phyloP scores from a whole-genome alignment of 2,329 filamentous ascomycete genomes.

The Metarhizium humberi region DNA sequence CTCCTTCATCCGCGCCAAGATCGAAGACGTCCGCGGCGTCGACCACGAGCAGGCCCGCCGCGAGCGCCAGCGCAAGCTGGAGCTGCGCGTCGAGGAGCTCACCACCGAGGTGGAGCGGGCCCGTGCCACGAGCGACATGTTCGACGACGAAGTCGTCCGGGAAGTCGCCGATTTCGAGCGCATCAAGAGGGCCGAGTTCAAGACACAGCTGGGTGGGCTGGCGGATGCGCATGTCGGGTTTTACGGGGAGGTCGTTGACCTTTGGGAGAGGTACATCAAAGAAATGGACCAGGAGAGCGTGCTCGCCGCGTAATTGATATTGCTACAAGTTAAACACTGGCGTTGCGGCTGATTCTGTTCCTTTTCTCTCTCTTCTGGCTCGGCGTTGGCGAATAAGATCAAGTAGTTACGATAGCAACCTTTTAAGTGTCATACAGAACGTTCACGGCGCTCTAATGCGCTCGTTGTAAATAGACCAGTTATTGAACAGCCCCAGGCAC shows the following conservation, averaged over 20 bases:
- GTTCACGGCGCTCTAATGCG: background rate
- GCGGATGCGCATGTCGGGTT: conserved; percentile 82
- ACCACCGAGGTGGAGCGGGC: conserved; percentile 83
- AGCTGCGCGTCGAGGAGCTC: conserved; percentile 85
- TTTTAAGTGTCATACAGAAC: too few species aligned
- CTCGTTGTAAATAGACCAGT: background rate
- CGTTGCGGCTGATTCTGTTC: background rate
- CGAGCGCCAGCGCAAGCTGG: conserved; percentile 80
- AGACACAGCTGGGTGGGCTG: conserved; percentile 71
- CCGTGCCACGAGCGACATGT: conserved; percentile 79
- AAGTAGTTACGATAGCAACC: too few species aligned
- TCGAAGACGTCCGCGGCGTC: conserved; percentile 93
- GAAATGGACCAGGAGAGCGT: conserved; percentile 69
- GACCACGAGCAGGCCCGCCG: conserved; percentile 89
- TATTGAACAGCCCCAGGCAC: background rate
- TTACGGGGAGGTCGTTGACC: conserved; percentile 68
- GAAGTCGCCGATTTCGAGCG: conserved; percentile 92
- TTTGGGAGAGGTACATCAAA: conserved; percentile 83
- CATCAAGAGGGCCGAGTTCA: conserved; percentile 92
- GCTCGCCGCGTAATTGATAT: conserved; percentile 5
- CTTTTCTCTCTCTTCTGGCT: background rate
- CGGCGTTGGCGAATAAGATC: conserved; percentile 2
- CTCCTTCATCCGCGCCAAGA: conserved; percentile 84
- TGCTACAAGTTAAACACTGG: background rate
- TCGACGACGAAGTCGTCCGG: conserved; percentile 91